Percentiles rank a stretch among this genome's conserved stretches.
Conservation (phyloP, 805 yeast genomes). For the Candida ovalis region DNA sequence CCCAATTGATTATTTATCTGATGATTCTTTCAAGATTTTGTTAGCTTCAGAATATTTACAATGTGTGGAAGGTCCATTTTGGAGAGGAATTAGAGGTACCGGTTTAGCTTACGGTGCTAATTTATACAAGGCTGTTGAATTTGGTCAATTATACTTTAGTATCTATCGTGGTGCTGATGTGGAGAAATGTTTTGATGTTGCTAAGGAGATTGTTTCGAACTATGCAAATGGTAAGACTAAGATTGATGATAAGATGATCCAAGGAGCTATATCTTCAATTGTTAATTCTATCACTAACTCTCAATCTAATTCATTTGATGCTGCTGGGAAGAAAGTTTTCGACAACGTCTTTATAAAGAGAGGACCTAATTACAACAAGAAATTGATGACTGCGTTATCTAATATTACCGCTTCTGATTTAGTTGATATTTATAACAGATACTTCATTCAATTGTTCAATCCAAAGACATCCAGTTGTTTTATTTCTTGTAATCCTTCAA, state of each 20-base stretch:
- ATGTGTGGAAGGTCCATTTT: slow-evolving; percentile 93
- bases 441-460: slow-evolving; percentile 64
- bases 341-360: slow-evolving; percentile 66
- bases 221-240: slow-evolving; percentile 49
- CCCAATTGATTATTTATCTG: slow-evolving; percentile 50
- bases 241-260: slow-evolving; percentile 58
- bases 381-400: slow-evolving; percentile 50
- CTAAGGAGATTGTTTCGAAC: slow-evolving; percentile 59
- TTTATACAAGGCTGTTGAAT: slow-evolving; percentile 54
- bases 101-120: slow-evolving; percentile 91
- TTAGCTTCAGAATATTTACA: slow-evolving; percentile 74
- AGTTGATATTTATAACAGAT: slow-evolving; percentile 46
- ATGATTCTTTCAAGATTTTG: slow-evolving; percentile 66
- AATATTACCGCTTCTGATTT: slow-evolving; percentile 52
- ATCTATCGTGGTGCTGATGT: slow-evolving; percentile 86
- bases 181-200: slow-evolving; percentile 53
- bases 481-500: slow-evolving; percentile 69
- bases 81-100: slow-evolving; percentile 93
- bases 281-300: slow-evolving; percentile 67
- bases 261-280: slow-evolving; percentile 72
- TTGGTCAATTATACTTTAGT: slow-evolving; percentile 61
- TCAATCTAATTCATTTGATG: slow-evolving; percentile 60
- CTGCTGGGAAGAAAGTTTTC: slow-evolving; percentile 62
- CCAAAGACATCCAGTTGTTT: slow-evolving; percentile 55
- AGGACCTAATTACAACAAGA: slow-evolving; percentile 60